Percentiles rank a stretch among this genome's conserved stretches.
These are phyloP conservation scores for Wallacemonas rigidus DNA, from an alignment of 208 protist species.

Conservation along the genomic window DNA sequence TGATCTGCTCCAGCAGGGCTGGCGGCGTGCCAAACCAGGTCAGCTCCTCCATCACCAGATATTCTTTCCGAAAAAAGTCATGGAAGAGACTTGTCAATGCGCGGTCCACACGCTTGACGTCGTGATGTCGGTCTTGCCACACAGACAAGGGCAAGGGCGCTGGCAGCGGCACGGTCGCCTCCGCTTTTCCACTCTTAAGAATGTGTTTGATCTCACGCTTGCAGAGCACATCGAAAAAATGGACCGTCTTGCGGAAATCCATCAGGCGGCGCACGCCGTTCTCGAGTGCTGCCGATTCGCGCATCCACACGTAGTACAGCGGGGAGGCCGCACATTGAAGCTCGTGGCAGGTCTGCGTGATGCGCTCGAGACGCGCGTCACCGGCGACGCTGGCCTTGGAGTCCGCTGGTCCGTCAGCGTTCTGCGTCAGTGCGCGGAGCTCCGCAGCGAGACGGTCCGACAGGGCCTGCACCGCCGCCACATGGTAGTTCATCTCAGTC, in stretches of 20 bases:
- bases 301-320: slow-evolving; percentile 78
- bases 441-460: slow-evolving; percentile 30
- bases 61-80: slow-evolving; percentile 80
- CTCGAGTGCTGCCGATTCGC: slow-evolving; percentile 60
- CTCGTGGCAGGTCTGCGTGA: slow-evolving; percentile 61
- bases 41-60: slow-evolving; percentile 85
- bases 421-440: slow-evolving; percentile 24
- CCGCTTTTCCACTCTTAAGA: not conserved
- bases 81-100: slow-evolving; percentile 65
- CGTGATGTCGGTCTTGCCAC: slow-evolving; percentile 54
- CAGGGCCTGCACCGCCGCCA: slow-evolving; percentile 38
- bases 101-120: slow-evolving; percentile 58
- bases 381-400: slow-evolving; percentile 8
- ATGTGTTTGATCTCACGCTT: slow-evolving; percentile 28
- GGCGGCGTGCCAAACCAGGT: slow-evolving; percentile 77
- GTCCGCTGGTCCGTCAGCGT: slow-evolving; percentile 20
- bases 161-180: not conserved
- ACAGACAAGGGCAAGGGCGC: slow-evolving; percentile 20
- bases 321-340: slow-evolving; percentile 55
- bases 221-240: slow-evolving; percentile 51
- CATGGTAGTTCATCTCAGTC: slow-evolving; percentile 58
- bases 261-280: slow-evolving; percentile 73
- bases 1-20: slow-evolving; percentile 76
- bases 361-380: slow-evolving; percentile 4
- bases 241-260: slow-evolving; percentile 65